Base-by-base conservation (phyloP, 164 flowering plant genomes). In the Nymphaea colorata region DNA sequence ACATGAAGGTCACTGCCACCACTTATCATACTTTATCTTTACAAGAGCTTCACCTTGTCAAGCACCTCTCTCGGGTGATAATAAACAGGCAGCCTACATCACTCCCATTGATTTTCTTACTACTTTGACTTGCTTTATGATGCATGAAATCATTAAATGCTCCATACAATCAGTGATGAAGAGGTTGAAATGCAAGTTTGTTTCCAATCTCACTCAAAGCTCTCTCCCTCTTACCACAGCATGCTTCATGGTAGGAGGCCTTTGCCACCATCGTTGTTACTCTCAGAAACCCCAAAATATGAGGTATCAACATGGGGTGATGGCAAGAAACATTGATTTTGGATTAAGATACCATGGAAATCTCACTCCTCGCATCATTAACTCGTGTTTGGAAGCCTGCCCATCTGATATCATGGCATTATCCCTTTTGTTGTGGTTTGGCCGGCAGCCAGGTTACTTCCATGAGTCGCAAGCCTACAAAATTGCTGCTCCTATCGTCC, bases 351-450 rank as follows among this genome's bases (percentile, higher is more conserved):
- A 8, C 57, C 14, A 15, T 4, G 57, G 57, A 51, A 36, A 3
- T 12, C 76, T 85, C 66, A 74, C 74, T 8, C 79, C 79, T 8
- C 71, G 74, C 4, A 65, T 51, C 16, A 84, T 88, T 25, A 70
- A 75, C n/a, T 73, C 76, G 42, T 77, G 83, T 60, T 62, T 85
- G 41, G 45, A 65, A 6, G 76, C 70, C 53, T 85, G 87, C 78
- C 78, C 81, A 57, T 82, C 86, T 59, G 90, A 88, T 80, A 65
- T 84, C 62, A 67, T 81, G 67, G 76, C 86, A 36, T 66, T 87
- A 69, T 82, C 75, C 63, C 85, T 81, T 66, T 88, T 88, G 78
- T 64, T 88, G 25, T 86, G 87, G 87, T 85, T 85, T 74, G 84
- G 81, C 18, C 75, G 78, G 51, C 87, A 84, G 47, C 84, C 77